Evolutionary conservation across 345 rosid species (phyloP), one percentile per base, ranked within the genome.

Genomic region (Nasturtium officinale): DNA sequence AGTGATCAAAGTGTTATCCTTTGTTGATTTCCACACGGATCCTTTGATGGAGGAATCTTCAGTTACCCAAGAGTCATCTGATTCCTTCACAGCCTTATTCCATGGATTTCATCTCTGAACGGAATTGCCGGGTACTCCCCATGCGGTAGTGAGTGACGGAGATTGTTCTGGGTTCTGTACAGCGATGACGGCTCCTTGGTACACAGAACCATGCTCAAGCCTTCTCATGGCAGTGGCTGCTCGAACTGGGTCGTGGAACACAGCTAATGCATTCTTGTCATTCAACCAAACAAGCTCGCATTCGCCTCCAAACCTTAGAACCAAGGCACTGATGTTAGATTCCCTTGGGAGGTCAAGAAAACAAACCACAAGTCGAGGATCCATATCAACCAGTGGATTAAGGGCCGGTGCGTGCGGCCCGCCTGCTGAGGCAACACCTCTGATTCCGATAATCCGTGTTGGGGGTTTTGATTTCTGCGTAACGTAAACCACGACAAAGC

Each of bases 171-270:
- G 72, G 78, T 77, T 83, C 30, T 79, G 90, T 73, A 68, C 53
- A 73, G 78, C 71, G 40, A 74, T 71, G 2, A 64, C 79, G n/a
- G 87, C 94, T 25, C 97, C 96, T 26, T 79, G 63, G 77, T 92
- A 91, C 28, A 73, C 81, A 28, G 96, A 86, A 65, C 89, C 90
- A 52, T 89, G 94, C 71, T 89, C 96, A 82, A 89, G 77, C 73
- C 96, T 87, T 86, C 96, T 89, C 90, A 90, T 79, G 13, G 97
- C 96, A 62, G 97, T 91, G 21, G 96, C 94, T 51, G 97, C 97
- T 48, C 94, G 86, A n/a, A 86, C 89, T 9, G 94, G 96, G 71
- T 89, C 97, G 46, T 70, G 82, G 57, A 91, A 91, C 13, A 89
- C 92, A 3, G 96, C 96, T 72, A 91, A 67, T 17, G 94, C 94